phyloP scores from a whole-genome alignment of 1,284 basidiomycete species.

The Phaffia rhodozyma region DNA sequence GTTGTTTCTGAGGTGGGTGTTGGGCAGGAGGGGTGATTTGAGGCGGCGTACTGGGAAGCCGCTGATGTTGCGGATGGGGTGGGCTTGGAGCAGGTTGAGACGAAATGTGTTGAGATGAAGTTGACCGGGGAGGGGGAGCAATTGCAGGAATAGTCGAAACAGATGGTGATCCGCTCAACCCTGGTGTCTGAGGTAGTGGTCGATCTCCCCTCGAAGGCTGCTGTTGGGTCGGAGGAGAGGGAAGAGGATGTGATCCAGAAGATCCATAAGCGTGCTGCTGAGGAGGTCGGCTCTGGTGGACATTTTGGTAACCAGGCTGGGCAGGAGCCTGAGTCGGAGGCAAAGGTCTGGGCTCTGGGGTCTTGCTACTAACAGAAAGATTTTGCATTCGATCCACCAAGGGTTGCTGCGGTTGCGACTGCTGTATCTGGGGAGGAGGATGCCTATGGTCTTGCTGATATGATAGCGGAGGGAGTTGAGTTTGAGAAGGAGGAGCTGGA shows the following conservation, averaged over 20 bases:
- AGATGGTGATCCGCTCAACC: conserved; percentile 48
- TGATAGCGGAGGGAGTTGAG: no score
- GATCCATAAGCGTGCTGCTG: not conserved
- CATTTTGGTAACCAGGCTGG: no score
- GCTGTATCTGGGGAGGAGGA: no score
- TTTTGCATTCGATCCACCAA: no score
- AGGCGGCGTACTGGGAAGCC: conserved; percentile 40
- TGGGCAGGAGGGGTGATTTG: not conserved
- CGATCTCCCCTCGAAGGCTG: conserved; percentile 29
- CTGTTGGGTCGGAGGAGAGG: conserved; percentile 45
- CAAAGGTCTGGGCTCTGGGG: no score
- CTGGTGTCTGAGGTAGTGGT: conserved; percentile 25
- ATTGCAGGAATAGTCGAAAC: conserved; percentile 54
- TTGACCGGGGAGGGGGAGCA: conserved; percentile 38
- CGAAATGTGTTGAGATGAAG: conserved; percentile 39
- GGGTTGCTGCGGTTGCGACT: no score
- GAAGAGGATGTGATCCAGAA: conserved; percentile 42
- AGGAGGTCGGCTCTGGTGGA: not conserved
- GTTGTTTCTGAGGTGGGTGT: conserved; percentile 13
- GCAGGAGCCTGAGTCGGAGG: no score
- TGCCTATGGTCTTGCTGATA: no score
- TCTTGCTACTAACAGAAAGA: no score
- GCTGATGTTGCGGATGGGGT: no score
- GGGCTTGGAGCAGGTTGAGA: conserved; percentile 16
- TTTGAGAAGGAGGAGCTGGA: no score